These are phyloP conservation scores for Cadophora malorum DNA, from an alignment of 2,329 filamentous ascomycete genomes.

Conservation along the genomic window DNA sequence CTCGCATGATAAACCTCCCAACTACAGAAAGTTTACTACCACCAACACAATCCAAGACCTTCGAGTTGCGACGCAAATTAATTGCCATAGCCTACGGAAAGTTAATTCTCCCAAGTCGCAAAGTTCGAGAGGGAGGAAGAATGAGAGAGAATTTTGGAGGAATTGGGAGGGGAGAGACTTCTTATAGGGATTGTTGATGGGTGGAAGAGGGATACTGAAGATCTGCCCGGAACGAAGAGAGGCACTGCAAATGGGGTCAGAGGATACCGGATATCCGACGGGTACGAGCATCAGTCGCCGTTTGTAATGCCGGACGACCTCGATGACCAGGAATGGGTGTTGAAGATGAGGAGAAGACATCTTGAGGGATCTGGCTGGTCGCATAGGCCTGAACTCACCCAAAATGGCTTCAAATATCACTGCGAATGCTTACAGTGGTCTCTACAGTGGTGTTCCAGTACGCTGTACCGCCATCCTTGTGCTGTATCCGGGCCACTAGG, in stretches of 20 bases:
- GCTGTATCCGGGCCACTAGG: neutral
- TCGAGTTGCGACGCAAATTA: conserved; percentile 19
- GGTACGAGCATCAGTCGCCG: neutral
- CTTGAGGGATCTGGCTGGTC: too few relatives aligned
- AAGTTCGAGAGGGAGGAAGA: conserved; percentile 1
- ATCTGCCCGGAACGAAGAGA: neutral
- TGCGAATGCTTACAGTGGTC: neutral
- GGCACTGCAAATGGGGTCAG: conserved; percentile 9
- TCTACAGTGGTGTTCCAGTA: neutral
- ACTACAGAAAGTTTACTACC: conserved; percentile 25
- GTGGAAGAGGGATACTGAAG: neutral
- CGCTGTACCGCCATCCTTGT: neutral
- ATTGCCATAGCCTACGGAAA: conserved; percentile 24
- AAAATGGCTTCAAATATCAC: neutral
- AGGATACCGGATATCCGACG: neutral
- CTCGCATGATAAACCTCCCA: conserved; percentile 25
- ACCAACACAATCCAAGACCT: conserved; percentile 13
- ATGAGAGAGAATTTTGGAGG: neutral
- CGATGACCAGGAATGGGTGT: neutral
- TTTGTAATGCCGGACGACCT: neutral
- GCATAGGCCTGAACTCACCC: neutral
- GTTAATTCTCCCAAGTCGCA: conserved; percentile 20
- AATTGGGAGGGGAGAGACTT: neutral
- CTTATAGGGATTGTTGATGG: conserved; percentile 7
- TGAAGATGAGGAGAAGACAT: neutral